These are phyloP conservation scores for Stagonosporopsis cucurbitacearum DNA, from an alignment of 2,329 filamentous ascomycete genomes.

Conservation along the genomic window DNA sequence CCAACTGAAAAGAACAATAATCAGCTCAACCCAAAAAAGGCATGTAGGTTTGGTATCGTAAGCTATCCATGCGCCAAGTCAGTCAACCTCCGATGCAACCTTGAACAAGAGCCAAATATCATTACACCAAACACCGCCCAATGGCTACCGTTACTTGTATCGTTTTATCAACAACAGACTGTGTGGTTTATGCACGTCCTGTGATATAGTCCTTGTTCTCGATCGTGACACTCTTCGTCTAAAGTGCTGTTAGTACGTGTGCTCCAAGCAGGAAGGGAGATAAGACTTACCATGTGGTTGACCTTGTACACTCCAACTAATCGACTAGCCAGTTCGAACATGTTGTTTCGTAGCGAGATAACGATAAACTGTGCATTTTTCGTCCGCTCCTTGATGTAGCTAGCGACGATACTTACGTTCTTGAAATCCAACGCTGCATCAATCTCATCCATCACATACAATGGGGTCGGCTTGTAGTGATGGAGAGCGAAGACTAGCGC, in stretches of 20 bases:
- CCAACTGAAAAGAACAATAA: background rate
- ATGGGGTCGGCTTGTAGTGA: constrained; percentile 94
- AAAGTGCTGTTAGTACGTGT: constrained; percentile 24
- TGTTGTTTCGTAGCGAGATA: constrained; percentile 97
- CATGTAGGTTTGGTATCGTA: constrained; percentile 9
- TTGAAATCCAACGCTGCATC: constrained; percentile 97
- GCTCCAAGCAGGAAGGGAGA: background rate
- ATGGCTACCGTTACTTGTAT: constrained; percentile 7
- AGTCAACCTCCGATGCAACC: background rate
- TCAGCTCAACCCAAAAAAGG: background rate
- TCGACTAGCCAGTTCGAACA: constrained; percentile 97
- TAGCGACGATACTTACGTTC: constrained; percentile 97
- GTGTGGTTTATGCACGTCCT: constrained; percentile 19
- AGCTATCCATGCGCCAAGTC: background rate
- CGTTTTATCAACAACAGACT: background rate
- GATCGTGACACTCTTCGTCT: constrained; percentile 62
- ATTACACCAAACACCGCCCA: constrained; percentile 9
- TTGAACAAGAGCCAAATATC: background rate
- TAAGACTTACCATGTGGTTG: constrained; percentile 78
- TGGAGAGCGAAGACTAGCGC: constrained; percentile 97
- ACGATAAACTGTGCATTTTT: constrained; percentile 99
- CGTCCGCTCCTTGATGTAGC: constrained; percentile 98
- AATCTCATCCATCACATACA: constrained; percentile 99
- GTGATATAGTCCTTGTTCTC: constrained; percentile 58
- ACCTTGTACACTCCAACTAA: constrained; percentile 99